A percentile compares a stretch with the other conserved stretches of the same genome.
phyloP scores from a whole-genome alignment of 768 basidiomycete genomes.

The Mrakia blollopis region DNA sequence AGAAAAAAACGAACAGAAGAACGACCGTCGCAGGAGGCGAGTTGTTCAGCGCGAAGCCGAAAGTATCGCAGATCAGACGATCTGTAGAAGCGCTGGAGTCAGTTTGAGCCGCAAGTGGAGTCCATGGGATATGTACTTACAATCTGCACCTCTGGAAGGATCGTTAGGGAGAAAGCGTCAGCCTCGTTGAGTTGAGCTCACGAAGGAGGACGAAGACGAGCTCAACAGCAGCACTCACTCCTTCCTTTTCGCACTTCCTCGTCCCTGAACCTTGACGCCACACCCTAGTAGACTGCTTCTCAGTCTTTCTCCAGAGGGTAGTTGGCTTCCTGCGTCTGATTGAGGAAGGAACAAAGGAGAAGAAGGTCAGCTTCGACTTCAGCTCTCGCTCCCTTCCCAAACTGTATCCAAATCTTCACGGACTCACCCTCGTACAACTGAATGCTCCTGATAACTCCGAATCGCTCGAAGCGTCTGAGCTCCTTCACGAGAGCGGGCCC shows the following conservation, averaged over 20 bases:
- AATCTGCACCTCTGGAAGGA: not conserved
- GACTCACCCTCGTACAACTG: not conserved
- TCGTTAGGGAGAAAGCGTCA: not conserved
- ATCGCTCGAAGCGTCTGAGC: not conserved
- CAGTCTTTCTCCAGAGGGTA: not conserved
- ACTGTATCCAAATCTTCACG: too few species aligned
- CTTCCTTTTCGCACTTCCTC: not conserved
- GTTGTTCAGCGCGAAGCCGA: not conserved
- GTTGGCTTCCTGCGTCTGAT: not conserved
- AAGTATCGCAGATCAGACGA: not conserved
- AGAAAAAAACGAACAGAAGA: not conserved
- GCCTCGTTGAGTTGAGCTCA: not conserved
- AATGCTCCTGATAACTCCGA: not conserved
- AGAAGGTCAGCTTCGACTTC: not conserved
- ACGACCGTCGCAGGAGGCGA: not conserved
- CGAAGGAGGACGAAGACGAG: not conserved
- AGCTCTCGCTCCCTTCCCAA: not conserved
- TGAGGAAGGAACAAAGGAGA: not conserved
- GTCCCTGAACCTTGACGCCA: not conserved
- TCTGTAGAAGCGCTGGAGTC: too few species aligned
- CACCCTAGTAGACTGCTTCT: not conserved
- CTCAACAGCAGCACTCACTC: not conserved
- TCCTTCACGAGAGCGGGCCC: not conserved
- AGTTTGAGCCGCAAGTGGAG: too few species aligned
- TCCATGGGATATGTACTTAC: not conserved